Evolutionary conservation across 768 basidiomycete species (phyloP).

Genomic region (Leccinum barrowsii): DNA sequence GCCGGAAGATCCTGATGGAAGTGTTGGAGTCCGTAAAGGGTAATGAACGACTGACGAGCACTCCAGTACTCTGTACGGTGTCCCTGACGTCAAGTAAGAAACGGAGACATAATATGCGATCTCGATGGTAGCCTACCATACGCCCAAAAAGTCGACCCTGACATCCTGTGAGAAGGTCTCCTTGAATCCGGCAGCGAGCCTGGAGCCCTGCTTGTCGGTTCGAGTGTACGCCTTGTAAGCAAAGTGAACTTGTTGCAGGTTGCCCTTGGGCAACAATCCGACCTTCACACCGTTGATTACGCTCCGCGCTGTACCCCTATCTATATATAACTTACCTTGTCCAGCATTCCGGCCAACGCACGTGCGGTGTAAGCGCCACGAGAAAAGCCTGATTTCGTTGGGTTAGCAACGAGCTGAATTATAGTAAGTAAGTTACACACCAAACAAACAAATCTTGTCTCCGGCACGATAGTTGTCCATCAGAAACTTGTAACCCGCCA

Average conservation of each 20-base stretch:
- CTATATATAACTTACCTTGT: constrained; percentile 45
- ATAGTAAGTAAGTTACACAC: constrained; percentile 30
- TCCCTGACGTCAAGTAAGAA: constrained; percentile 46
- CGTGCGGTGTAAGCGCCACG: constrained; percentile 67
- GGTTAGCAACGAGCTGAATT: constrained; percentile 12
- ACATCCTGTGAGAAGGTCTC: constrained; percentile 63
- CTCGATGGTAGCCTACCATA: constrained; percentile 49
- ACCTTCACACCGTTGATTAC: constrained; percentile 39
- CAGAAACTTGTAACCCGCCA: constrained; percentile 71
- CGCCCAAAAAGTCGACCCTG: constrained; percentile 70
- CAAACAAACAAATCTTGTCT: constrained; percentile 73
- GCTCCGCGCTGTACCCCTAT: not conserved
- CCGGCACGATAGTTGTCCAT: constrained; percentile 74
- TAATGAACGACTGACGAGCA: constrained; percentile 52
- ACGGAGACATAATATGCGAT: not conserved
- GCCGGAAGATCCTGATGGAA: constrained; percentile 67
- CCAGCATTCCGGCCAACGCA: constrained; percentile 70
- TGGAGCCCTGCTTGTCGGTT: constrained; percentile 41
- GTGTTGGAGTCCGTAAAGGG: constrained; percentile 67
- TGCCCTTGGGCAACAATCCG: constrained; percentile 66
- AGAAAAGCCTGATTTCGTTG: constrained; percentile 58
- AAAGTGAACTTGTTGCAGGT: constrained; percentile 65
- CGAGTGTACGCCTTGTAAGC: constrained; percentile 72
- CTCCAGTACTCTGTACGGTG: constrained; percentile 73
- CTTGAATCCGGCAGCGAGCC: constrained; percentile 66